A percentile compares a stretch with the other conserved stretches of the same genome.
Evolutionary conservation across 1,139 yeast genomes (phyloP).

Genomic region (Debaryomyces nepalensis): DNA sequence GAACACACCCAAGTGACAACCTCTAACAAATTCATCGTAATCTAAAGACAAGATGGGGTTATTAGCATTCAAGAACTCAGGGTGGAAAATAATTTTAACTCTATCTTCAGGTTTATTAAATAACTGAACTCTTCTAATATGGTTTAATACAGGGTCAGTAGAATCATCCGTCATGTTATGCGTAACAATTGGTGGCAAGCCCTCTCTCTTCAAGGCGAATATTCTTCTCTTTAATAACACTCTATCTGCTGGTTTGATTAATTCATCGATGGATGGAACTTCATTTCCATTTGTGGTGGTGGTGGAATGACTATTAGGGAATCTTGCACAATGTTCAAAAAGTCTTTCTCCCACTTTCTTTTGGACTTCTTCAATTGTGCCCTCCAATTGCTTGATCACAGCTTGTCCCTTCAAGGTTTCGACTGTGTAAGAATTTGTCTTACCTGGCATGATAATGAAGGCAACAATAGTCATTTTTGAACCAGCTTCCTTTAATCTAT

Average conservation of each 20-base stretch:
- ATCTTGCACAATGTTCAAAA: slow-evolving; percentile 88
- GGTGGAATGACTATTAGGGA: slow-evolving; percentile 61
- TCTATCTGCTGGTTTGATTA: slow-evolving; percentile 85
- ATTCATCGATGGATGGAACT: slow-evolving; percentile 71
- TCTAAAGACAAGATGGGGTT: slow-evolving; percentile 93
- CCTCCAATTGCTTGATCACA: slow-evolving; percentile 87
- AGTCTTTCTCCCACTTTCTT: slow-evolving; percentile 84
- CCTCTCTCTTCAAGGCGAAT: slow-evolving; percentile 85
- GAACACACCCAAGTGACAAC: slow-evolving; percentile 97
- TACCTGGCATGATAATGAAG: slow-evolving; percentile 98
- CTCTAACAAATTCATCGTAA: slow-evolving; percentile 97
- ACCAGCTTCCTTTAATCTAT: slow-evolving; percentile 76
- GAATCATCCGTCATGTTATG: slow-evolving; percentile 96
- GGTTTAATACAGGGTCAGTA: slow-evolving; percentile 88
- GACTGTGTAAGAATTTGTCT: slow-evolving; percentile 90
- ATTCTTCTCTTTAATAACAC: slow-evolving; percentile 91
- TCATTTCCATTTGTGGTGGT: slow-evolving; percentile 59
- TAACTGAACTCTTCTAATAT: slow-evolving; percentile 87
- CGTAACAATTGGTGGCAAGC: slow-evolving; percentile 95
- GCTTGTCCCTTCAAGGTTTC: slow-evolving; percentile 97
- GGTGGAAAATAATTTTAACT: slow-evolving; percentile 95
- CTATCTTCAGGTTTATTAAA: slow-evolving; percentile 90
- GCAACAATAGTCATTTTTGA: slow-evolving; percentile 95
- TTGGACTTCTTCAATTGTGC: slow-evolving; percentile 88
- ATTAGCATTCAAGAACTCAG: slow-evolving; percentile 93